These are phyloP conservation scores for Vigna angularis DNA, from an alignment of 306 rosid genomes.

Conservation along the genomic window DNA sequence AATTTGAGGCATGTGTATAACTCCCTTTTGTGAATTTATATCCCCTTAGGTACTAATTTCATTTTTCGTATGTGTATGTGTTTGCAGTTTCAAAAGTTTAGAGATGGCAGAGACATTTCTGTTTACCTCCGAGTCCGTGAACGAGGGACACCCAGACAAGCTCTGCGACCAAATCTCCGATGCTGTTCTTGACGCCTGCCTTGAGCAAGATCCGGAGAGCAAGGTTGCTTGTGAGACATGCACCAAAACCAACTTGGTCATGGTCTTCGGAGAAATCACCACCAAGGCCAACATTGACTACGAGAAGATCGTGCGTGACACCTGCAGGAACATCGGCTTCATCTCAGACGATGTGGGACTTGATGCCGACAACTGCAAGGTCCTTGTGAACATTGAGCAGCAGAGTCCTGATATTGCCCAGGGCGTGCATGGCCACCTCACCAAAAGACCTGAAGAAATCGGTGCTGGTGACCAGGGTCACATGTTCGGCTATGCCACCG, in stretches of 20 bases:
- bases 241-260: conserved; percentile 83
- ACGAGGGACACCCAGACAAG: conserved; percentile 92
- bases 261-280: conserved; percentile 86
- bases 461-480: conserved; percentile 86
- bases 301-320: conserved; percentile 80
- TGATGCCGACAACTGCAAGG: conserved; percentile 83
- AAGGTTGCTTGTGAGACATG: conserved; percentile 86
- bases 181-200: conserved; percentile 79
- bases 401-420: conserved; percentile 86
- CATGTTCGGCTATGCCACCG: conserved; percentile 85
- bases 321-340: conserved; percentile 71
- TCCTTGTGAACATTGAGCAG: conserved; percentile 78
- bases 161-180: conserved; percentile 86
- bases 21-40: background rate
- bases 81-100: conserved; percentile 41
- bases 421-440: conserved; percentile 77
- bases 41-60: background rate
- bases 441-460: conserved; percentile 71
- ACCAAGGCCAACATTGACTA: conserved; percentile 79
- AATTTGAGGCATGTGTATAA: background rate
- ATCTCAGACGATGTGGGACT: conserved; percentile 74
- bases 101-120: conserved; percentile 69
- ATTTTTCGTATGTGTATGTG: background rate
- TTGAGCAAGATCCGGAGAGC: conserved; percentile 73
- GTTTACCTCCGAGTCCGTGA: conserved; percentile 77